Evolutionary conservation across 306 rosid genomes (phyloP), one percentile per base, ranked within the genome.

Genomic region (Begonia peltatifolia): DNA sequence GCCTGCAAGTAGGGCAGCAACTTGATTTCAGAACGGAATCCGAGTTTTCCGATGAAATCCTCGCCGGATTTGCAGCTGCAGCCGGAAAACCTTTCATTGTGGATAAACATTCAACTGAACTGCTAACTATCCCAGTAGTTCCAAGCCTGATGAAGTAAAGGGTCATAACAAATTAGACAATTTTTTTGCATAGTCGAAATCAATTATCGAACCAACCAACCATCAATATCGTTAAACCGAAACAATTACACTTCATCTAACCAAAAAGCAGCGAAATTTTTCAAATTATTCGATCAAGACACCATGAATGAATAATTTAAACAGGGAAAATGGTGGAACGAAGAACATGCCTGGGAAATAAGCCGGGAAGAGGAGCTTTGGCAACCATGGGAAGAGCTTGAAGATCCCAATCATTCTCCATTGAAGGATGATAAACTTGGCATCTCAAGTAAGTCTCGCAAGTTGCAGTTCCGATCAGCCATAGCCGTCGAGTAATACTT

Each of bases 381-480:
- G 68, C 69, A 38, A 96, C 71, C 65, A 92, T 74, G 16, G 96
- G 84, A 52, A 92, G 82, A 3, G 94, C 94, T 77, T 92, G 99
- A 55, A 92, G 84, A 85, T 83, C 96, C 99, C 99, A 92, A 70
- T 83, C 94, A 59, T 62, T 81, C 68, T 92, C 99, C 96, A 92
- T 92, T 60, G 93, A 79, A 69, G 96, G 88, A 57, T 92, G 99
- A 76, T 87, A 92, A n/a, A 92, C 99, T 70, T 87, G 99, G 63
- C 99, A 92, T 67, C 96, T 83, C 85, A 92, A 71, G 36, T 83
- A 92, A 46, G 99, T 92, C 71, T 92, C 99, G 74, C 94, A 92
- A 52, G 96, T 92, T 54, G 96, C 96, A 62, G 94, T 92, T 2
- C 96, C 96, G 41, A 83, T 77, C 62, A 92, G 58, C 99, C 99